Conservation (phyloP, 78 protist species). For the Emiliania huxleyi region DNA sequence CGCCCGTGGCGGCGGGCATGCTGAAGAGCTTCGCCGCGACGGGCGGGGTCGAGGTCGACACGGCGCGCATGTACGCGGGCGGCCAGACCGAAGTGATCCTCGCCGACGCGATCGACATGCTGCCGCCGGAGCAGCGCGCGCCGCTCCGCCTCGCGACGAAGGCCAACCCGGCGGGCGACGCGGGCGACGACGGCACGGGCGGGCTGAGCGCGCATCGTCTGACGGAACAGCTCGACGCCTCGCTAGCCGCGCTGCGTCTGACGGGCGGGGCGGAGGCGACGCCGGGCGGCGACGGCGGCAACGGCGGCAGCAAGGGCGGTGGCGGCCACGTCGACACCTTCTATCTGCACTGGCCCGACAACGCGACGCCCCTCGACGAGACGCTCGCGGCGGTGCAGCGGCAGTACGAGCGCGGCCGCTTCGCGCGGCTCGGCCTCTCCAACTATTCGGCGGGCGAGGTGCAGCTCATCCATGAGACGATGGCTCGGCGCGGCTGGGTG, state of each 20-base stretch:
- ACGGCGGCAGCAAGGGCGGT: no score
- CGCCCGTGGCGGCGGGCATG: not conserved
- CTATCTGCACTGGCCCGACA: no score
- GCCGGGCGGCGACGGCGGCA: no score
- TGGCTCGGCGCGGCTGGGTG: not conserved
- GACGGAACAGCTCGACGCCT: not conserved
- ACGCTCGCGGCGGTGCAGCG: no score
- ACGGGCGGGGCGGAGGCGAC: no score
- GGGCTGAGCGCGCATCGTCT: not conserved
- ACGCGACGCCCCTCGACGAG: no score
- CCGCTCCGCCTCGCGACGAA: not conserved
- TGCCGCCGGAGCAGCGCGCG: not conserved
- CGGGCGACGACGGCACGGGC: no score
- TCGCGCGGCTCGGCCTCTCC: not conserved
- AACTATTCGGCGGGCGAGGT: slow-evolving; percentile 12
- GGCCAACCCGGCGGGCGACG: not conserved
- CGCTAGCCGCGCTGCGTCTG: not conserved
- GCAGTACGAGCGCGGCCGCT: no score
- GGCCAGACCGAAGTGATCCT: not conserved
- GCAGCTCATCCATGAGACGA: not conserved
- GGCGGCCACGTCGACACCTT: no score
- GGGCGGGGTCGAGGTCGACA: slow-evolving; percentile 1
- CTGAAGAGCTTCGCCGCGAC: not conserved
- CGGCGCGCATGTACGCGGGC: slow-evolving; percentile 1
- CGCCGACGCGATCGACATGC: not conserved